phyloP scores from a whole-genome alignment of 495 filamentous ascomycete species.

The Platismatia glauca region DNA sequence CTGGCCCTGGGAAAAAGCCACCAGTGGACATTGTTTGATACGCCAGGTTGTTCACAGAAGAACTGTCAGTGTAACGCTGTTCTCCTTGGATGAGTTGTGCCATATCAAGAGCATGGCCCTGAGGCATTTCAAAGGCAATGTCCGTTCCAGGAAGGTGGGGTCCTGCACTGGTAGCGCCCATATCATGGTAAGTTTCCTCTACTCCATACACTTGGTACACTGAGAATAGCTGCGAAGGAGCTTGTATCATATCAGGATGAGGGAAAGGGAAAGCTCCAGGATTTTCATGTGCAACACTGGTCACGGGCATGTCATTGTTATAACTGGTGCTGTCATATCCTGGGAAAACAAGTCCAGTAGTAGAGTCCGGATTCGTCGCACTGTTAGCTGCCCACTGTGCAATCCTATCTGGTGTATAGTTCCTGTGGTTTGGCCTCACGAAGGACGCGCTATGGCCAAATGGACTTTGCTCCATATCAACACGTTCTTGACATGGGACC shows the following conservation, averaged over 20 bases:
- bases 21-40: background rate
- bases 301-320: slow-evolving; percentile 5
- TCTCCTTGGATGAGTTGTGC: slow-evolving; percentile 4
- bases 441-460: slow-evolving; percentile 8
- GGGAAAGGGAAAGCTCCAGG: slow-evolving; percentile 17
- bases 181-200: slow-evolving; percentile 7
- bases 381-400: slow-evolving; percentile 21
- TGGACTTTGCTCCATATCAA: slow-evolving; percentile 4
- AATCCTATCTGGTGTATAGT: slow-evolving; percentile 8
- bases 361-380: slow-evolving; percentile 10
- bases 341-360: slow-evolving; percentile 1
- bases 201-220: slow-evolving; percentile 19
- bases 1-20: background rate
- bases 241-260: slow-evolving; percentile 16
- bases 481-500: background rate
- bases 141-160: slow-evolving; percentile 10
- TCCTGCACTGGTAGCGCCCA: slow-evolving; percentile 12
- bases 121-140: slow-evolving; percentile 6
- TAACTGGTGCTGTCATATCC: slow-evolving; percentile 8
- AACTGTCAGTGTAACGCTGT: background rate
- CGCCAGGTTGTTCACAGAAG: slow-evolving; percentile 5
- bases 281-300: slow-evolving; percentile 2
- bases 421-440: slow-evolving; percentile 11
- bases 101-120: slow-evolving; percentile 6
- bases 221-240: slow-evolving; percentile 8